Evolutionary conservation across 495 filamentous ascomycete species (phyloP), one percentile per base, ranked within the genome.

Genomic region (Neurospora intermedia): DNA sequence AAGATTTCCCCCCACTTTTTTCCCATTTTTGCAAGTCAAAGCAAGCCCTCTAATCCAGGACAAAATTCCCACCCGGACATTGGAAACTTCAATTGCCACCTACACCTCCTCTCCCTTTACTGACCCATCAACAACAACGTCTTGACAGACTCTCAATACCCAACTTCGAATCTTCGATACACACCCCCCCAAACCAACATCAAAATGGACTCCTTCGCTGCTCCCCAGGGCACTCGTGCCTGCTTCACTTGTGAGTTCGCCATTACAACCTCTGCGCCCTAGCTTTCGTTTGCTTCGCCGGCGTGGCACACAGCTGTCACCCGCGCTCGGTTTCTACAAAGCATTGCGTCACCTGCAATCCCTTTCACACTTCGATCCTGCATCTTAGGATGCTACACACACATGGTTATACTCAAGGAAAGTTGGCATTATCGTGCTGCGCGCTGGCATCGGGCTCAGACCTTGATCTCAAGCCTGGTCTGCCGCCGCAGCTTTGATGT

Each of bases 161-260:
- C 71, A 48, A 69, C 41, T 70, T 69, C 40, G 11, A 75, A 62
- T 39, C 45, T 62, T 23, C 66, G 43, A 71, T 39, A 70, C n/a
- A 72, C 59, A 43, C 54, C 62, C 35, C 62, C 35, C 45, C 42
- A 71, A 43, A 73, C 43, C 41, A 71, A 74, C 73, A 45, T 70
- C 73, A 80, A 73, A 23, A 84, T 86, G 83, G 83, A 85, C 74
- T 84, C 73, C 79, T 74, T 77, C 70, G 54, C 54, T 66, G 54
- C 54, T 35, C 73, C 73, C 59, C 76, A 78, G 69, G 73, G 35
- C 35, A 38, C 78, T 27, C 81, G 83, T 71, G 75, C 82, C 75
- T 86, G 84, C 82, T 86, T 84, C 78, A 85, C 83, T 72, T 86
- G 84, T 86, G 76, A 84, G 84, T 86, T 72, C 69, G 35, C 73